Evolutionary conservation across 495 filamentous ascomycete species (phyloP).

Genomic region (Beverwykella pulmonaria): DNA sequence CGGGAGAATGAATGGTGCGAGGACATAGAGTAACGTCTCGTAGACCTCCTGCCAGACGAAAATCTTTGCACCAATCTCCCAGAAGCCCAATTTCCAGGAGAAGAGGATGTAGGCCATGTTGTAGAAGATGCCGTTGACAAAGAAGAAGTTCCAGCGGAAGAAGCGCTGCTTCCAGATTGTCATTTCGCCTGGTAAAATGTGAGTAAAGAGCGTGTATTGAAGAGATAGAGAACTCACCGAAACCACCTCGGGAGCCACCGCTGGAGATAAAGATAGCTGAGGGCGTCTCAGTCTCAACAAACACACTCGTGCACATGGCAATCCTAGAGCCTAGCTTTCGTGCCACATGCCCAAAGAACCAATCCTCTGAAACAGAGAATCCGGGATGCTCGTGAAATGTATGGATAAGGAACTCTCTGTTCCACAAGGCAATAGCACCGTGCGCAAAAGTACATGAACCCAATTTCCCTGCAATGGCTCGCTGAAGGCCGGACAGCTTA

Average conservation of each 20-base stretch:
- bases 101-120: conserved; percentile 53
- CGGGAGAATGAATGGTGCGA: conserved; percentile 53
- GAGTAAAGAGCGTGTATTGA: too few species aligned
- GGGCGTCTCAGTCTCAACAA: conserved; percentile 55
- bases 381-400: conserved; percentile 53
- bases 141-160: conserved; percentile 57
- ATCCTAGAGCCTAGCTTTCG: conserved; percentile 52
- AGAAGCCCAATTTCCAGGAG: conserved; percentile 54
- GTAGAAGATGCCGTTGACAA: conserved; percentile 54
- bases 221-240: conserved; percentile 58
- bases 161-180: too few species aligned
- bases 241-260: conserved; percentile 50
- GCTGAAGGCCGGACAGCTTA: conserved; percentile 49
- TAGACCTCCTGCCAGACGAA: conserved; percentile 48
- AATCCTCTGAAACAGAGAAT: conserved; percentile 52
- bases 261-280: conserved; percentile 48
- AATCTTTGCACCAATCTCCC: conserved; percentile 54
- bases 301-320: conserved; percentile 54
- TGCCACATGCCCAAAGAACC: conserved; percentile 54
- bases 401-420: conserved; percentile 48
- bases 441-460: conserved; percentile 53
- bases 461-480: conserved; percentile 48
- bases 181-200: too few species aligned
- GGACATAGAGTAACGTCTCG: conserved; percentile 52
- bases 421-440: conserved; percentile 53